Base-by-base conservation (phyloP, 2,329 filamentous ascomycete genomes). In the Stylonectria norvegica region DNA sequence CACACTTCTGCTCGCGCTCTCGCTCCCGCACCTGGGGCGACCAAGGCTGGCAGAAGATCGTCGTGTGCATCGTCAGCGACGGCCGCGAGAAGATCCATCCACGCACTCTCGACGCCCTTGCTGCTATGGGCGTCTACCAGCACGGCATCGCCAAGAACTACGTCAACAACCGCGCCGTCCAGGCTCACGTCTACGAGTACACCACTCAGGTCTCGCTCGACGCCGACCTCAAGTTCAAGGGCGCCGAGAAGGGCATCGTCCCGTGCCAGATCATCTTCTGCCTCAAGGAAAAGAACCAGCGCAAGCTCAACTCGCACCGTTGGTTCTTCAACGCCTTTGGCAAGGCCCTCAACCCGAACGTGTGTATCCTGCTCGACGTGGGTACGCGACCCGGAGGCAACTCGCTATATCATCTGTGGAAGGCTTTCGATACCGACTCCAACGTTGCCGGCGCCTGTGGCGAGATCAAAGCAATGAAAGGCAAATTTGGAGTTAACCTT, bases 251-350 rank as follows among this genome's bases (percentile, higher is more conserved):
- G 72, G 93, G 94, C 20, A 98, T 98, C 52, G 89, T 97, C 10
- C 94, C 93, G 1, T 95, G 89, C 60, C 93, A 98, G 69, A 89
- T 98, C 73, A 91, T 98, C 56, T 98, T 98, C 66, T 98, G 94
- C 59, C 71, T 98, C 47, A 98, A 98, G 69, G 93, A 98, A 64
- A 90, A 93, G 71, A 98, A 98, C 63, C 80, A 86, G 61, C 94
- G 95, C 69, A 98, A 98, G 71, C 78, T 98, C 55, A 98, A 98
- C 71, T 96, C 90, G 1, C 93, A 98, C 66, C 82, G 93, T 42
- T 98, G 93, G 93, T 97, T 96, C 70, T 98, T 98, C 73, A 98
- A 98, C 61, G 93, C 93, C 0, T 95, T 98, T 60, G 94, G 93
- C 20, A 83, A 85, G 49, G 86, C 91, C 0, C 74, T 98, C 17